Base-by-base conservation (phyloP, 805 yeast genomes). In the Cyberlindnera americana region DNA sequence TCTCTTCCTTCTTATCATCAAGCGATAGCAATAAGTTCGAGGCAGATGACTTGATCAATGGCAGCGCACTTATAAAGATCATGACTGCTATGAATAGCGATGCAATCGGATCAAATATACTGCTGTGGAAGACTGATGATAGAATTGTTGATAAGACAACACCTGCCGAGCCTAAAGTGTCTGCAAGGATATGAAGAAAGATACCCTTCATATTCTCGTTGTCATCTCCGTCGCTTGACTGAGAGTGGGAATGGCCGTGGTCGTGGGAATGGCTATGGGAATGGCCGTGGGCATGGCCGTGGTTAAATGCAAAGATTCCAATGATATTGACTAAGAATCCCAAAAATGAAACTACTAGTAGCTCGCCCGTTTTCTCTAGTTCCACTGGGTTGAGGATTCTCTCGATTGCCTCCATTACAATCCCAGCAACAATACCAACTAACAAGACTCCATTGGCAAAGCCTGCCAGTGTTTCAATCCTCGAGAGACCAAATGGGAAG, bases 131-230 rank as follows among this genome's bases (percentile, higher is more conserved):
- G 24, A 78, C 53, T 43, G 81, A 77, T 8, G 91, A 84, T 28
- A 93, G 64, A 5, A 88, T 39, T 0, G 99, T 91, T 0, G 97
- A 89, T 1, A 88, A 61, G n/a, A 93, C 90, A 14, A 95, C 99
- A 6, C 98, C 98, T 0, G 90, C 95, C 0, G 98, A 91, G 0
- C 99, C 99, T 29, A 93, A 66, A 0, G 98, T 90, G 54, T 93
- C 99, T 0, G 99, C 99, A 32, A 93, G 59, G 22, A 93, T 85
- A 53, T 93, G 99, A 32, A 93, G 66, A 54, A 93, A 93, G 5
- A 93, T 87, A 12, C 99, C 99, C 42, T 83, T 80, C 95, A 91
- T 85, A 59, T 91, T 91, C 29, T 76, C 81, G 50, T 77, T 74
- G n/a, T 63, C 64, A 14, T 14, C 50, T 61, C 18, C 38, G 26